Conservation (phyloP, 2,329 filamentous ascomycete genomes). For the Ilyonectria robusta region DNA sequence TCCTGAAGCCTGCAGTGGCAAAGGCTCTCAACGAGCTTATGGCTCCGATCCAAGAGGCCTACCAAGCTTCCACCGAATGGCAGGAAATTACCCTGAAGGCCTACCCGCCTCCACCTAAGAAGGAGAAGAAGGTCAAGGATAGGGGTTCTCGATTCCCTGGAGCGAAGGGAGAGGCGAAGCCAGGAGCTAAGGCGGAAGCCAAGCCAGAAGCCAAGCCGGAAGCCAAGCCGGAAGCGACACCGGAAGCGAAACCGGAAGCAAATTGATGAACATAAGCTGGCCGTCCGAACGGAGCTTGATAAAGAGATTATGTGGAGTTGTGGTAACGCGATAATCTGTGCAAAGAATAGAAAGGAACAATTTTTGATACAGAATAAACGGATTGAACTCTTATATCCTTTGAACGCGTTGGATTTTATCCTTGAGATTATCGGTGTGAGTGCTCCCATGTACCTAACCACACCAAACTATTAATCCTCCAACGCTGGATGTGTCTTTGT, state of each 20-base stretch:
- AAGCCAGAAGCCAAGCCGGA: background rate
- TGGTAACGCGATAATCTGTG: background rate
- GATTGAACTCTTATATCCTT: background rate
- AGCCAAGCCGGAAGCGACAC: background rate
- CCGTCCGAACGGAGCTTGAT: conserved; percentile 2
- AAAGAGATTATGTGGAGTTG: background rate
- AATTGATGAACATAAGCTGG: background rate
- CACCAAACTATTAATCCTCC: no score
- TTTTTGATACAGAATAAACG: background rate
- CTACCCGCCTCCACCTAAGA: conserved; percentile 82
- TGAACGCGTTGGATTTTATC: no score
- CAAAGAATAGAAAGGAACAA: conserved; percentile 1
- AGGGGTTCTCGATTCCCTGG: conserved; percentile 78
- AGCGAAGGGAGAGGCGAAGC: background rate
- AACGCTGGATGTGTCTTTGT: no score
- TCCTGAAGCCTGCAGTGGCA: conserved; percentile 87
- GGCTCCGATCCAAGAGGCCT: conserved; percentile 83
- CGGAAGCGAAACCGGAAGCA: background rate
- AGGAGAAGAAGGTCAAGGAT: conserved; percentile 84
- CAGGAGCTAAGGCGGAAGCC: background rate
- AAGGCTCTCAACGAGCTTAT: conserved; percentile 81
- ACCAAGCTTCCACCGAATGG: conserved; percentile 81
- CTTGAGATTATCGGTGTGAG: no score
- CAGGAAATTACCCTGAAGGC: conserved; percentile 78
- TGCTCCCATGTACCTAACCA: no score